Evolutionary conservation across 371 early-diverging fungal genomes (phyloP).

Genomic region (Encephalitozoon cuniculi): DNA sequence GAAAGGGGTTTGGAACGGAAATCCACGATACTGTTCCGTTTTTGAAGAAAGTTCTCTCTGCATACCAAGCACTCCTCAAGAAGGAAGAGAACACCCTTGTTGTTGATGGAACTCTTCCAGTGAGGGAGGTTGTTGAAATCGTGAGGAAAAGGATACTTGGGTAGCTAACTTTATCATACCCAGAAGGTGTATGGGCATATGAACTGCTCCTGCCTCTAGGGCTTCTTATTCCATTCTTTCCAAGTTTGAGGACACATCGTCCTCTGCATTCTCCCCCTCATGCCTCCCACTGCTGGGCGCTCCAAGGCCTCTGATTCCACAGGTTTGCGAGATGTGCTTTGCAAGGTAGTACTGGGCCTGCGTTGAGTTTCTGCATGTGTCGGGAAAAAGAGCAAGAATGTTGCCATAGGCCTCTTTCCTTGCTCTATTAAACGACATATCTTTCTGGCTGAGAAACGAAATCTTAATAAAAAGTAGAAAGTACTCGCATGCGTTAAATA

Average conservation of each 20-base stretch:
- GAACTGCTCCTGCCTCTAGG: background rate
- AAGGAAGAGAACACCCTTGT: constrained; percentile 18
- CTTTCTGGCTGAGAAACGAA: background rate
- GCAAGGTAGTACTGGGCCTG: background rate
- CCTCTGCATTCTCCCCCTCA: background rate
- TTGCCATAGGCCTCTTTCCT: background rate
- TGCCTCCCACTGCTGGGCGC: background rate
- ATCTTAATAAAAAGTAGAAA: background rate
- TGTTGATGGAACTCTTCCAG: constrained; percentile 16
- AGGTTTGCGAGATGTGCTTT: background rate
- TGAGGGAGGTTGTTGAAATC: constrained; percentile 9
- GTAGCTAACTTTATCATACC: background rate
- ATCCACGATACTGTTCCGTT: constrained; percentile 79
- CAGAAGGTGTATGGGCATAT: no score
- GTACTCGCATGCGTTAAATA: background rate
- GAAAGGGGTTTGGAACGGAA: constrained; percentile 84
- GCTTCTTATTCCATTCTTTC: background rate
- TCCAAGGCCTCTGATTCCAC: background rate
- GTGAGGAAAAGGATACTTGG: background rate
- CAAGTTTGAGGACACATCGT: background rate
- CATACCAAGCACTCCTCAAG: constrained; percentile 38
- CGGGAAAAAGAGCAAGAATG: background rate
- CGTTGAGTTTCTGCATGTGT: background rate
- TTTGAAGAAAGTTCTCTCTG: constrained; percentile 66
- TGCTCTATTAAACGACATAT: background rate